Evolutionary conservation across 768 basidiomycete genomes (phyloP), one percentile per base, ranked within the genome.

Genomic region (Amanita jacksonii): DNA sequence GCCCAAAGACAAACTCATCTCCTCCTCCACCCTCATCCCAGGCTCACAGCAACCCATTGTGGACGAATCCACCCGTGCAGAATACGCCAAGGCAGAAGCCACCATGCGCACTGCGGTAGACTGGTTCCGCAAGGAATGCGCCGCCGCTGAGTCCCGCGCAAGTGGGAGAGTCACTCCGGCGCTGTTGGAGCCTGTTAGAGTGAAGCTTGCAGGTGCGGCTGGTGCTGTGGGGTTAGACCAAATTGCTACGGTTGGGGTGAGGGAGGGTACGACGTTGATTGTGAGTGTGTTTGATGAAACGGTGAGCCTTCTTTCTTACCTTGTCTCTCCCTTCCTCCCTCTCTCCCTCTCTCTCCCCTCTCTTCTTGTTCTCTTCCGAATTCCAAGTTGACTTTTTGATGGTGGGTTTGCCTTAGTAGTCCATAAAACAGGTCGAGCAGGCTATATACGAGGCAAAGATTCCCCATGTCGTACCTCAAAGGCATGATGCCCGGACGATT

Each of bases 281-380:
- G 68, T 91, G 8, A 86, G 84, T 3, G 67, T 86, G 23, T 89
- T 86, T 53, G 82, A 90, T 43, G 82, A 86, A 57, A 65, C 76
- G 56, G 88, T 90, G 58, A 66, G 77, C 45, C 44, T n/a, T 45
- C 19, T 46, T 37, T 38, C 20, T 32, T 24, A 18, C 45, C 45
- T 28, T 23, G 45, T 18, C 25, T 19, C 20, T 13, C 18, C 31
- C 45, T n/a, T 32, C 25, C 3, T 34, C n/a, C 32, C 24, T 47
- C 19, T 19, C 24, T 37, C 36, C 31, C 15, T n/a, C n/a, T n/a
- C n/a, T n/a, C n/a, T n/a, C n/a, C n/a, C n/a, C n/a, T n/a, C n/a
- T n/a, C n/a, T n/a, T n/a, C n/a, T n/a, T n/a, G n/a, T n/a, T n/a
- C n/a, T n/a, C n/a, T n/a, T n/a, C n/a, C n/a, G n/a, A n/a, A n/a